Evolutionary conservation across 2,329 filamentous ascomycete genomes (phyloP).

Genomic region (Bipolaris oryzae): DNA sequence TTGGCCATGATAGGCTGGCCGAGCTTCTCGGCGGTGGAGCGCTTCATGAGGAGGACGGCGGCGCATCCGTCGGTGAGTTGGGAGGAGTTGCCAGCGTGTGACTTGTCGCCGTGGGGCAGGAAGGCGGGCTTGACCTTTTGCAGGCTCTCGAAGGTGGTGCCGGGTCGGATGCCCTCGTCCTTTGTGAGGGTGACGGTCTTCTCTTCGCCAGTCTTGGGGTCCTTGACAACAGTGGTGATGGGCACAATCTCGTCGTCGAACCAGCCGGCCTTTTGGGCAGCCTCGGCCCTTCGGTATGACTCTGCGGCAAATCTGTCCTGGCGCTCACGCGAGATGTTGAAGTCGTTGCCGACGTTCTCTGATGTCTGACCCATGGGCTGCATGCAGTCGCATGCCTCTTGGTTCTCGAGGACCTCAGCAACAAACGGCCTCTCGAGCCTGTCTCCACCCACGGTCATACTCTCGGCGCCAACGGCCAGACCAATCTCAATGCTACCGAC

Average conservation of each 20-base stretch:
- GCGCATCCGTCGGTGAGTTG: constrained; percentile 96
- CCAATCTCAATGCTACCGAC: constrained; percentile 84
- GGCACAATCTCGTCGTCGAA: constrained; percentile 95
- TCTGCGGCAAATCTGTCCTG: constrained; percentile 89
- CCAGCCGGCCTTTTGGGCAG: constrained; percentile 86
- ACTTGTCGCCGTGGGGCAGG: constrained; percentile 83
- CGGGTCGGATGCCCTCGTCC: constrained; percentile 90
- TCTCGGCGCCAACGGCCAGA: constrained; percentile 85
- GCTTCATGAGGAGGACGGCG: constrained; percentile 90
- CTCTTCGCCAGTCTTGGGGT: constrained; percentile 77
- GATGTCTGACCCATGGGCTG: constrained; percentile 98
- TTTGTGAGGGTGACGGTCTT: constrained; percentile 78
- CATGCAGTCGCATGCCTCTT: constrained; percentile 84
- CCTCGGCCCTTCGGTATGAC: constrained; percentile 85
- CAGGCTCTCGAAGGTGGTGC: constrained; percentile 83
- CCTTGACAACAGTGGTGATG: constrained; percentile 81
- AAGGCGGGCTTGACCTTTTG: constrained; percentile 89
- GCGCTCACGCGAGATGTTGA: constrained; percentile 76
- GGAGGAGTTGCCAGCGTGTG: constrained; percentile 90
- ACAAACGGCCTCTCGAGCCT: constrained; percentile 75
- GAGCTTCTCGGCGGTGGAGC: constrained; percentile 82
- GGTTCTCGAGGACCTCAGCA: constrained; percentile 72
- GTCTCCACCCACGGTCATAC: constrained; percentile 79
- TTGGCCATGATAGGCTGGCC: constrained; percentile 93
- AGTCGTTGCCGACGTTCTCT: constrained; percentile 93